Conservation (phyloP, 495 filamentous ascomycete species). For the Penicillium goetzii region DNA sequence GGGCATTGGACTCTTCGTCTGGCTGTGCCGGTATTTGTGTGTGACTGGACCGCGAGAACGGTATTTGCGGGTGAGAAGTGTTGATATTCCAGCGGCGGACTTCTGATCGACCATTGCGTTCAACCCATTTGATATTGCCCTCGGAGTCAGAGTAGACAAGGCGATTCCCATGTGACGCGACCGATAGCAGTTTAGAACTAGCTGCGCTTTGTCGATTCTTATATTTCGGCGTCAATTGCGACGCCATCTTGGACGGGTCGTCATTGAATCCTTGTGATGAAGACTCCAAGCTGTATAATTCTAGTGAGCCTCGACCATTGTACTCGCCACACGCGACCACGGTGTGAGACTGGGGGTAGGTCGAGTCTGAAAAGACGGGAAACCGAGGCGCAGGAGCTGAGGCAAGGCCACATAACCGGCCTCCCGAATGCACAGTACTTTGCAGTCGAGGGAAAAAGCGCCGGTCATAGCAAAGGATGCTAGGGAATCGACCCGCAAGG, state of each 20-base stretch:
- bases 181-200: slow-evolving; percentile 78
- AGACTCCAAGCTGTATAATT: slow-evolving; percentile 72
- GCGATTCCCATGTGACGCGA: slow-evolving; percentile 81
- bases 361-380: slow-evolving; percentile 53
- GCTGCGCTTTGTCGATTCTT: slow-evolving; percentile 87
- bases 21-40: neutral
- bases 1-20: slow-evolving; percentile 14
- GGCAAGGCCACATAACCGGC: slow-evolving; percentile 75
- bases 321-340: slow-evolving; percentile 92
- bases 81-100: slow-evolving; percentile 77
- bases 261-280: slow-evolving; percentile 25
- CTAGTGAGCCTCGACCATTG: slow-evolving; percentile 86
- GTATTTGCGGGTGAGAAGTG: slow-evolving; percentile 31
- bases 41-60: slow-evolving; percentile 16
- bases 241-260: slow-evolving; percentile 38
- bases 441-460: slow-evolving; percentile 80
- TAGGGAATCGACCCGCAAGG: slow-evolving; percentile 86
- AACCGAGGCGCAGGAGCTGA: slow-evolving; percentile 68
- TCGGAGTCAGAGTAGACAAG: slow-evolving; percentile 84
- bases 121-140: slow-evolving; percentile 88
- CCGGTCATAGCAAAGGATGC: slow-evolving; percentile 86
- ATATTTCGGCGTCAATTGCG: slow-evolving; percentile 41
- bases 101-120: slow-evolving; percentile 82
- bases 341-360: slow-evolving; percentile 57
- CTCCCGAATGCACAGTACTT: slow-evolving; percentile 81